Evolutionary conservation across 2,329 filamentous ascomycete species (phyloP).

Genomic region (Fusarium secorum): DNA sequence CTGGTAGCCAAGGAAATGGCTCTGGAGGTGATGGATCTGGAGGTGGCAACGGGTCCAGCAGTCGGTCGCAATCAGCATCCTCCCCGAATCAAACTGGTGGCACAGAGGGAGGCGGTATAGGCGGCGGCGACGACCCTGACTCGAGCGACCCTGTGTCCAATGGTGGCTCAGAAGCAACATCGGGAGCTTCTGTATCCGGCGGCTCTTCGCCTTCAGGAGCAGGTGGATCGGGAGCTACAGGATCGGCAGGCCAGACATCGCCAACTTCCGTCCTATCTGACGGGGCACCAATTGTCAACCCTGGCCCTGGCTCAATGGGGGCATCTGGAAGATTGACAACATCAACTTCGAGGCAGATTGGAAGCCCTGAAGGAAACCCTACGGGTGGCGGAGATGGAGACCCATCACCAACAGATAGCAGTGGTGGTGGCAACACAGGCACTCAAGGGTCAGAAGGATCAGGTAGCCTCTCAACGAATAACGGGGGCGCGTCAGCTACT

Average conservation of each 20-base stretch:
- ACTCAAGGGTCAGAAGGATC: background rate
- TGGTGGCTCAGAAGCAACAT: background rate
- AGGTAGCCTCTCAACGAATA: background rate
- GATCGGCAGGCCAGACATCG: background rate
- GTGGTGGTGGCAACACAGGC: background rate
- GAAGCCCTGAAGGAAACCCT: background rate
- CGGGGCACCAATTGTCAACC: conserved; percentile 1
- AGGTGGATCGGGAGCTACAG: background rate
- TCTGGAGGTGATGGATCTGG: background rate
- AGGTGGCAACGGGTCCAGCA: background rate
- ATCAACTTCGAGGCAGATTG: background rate
- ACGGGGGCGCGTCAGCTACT: background rate
- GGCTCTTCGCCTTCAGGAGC: background rate
- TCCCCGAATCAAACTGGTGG: background rate
- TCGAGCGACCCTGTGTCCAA: background rate
- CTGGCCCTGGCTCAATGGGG: background rate
- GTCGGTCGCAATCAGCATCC: background rate
- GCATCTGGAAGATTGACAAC: background rate
- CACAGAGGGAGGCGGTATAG: background rate
- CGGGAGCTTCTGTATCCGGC: background rate
- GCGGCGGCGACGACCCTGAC: background rate
- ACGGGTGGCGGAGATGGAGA: background rate
- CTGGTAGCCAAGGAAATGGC: background rate
- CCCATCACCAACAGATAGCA: background rate
- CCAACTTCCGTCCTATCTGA: background rate